Conservation (phyloP, 306 rosid genomes). For the Gleditsia sinensis region DNA sequence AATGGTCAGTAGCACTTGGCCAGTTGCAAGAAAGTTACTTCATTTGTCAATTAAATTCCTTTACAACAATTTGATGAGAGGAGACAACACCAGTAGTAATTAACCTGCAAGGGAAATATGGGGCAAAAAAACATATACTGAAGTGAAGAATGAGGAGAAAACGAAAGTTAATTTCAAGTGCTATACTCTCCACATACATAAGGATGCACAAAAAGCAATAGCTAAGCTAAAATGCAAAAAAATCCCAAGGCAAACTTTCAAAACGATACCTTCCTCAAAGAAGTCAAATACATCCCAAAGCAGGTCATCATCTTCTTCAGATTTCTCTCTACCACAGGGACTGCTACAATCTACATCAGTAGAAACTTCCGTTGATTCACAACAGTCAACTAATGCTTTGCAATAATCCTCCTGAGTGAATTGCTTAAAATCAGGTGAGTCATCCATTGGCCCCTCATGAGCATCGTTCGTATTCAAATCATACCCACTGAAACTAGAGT, state of each 20-base stretch:
- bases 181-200: not conserved
- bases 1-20: conserved; percentile 58
- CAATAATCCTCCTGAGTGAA: conserved; percentile 74
- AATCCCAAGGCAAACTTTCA: not conserved
- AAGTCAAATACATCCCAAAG: conserved; percentile 68
- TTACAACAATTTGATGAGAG: conserved; percentile 42
- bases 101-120: too few species aligned
- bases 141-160: too few species aligned
- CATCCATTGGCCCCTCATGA: conserved; percentile 54
- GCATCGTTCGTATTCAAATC: conserved; percentile 53
- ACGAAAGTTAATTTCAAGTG: too few species aligned
- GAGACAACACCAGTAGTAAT: conserved; percentile 32
- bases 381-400: conserved; percentile 51
- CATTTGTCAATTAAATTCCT: conserved; percentile 48
- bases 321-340: conserved; percentile 62
- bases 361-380: conserved; percentile 47
- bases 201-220: not conserved
- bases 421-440: conserved; percentile 57
- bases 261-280: conserved; percentile 68
- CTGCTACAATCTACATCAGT: conserved; percentile 57
- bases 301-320: conserved; percentile 65
- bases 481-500: conserved; percentile 50
- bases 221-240: not conserved
- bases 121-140: too few species aligned
- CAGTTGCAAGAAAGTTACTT: conserved; percentile 43